Base-by-base conservation (phyloP, 345 rosid species). In the Cardiospermum halicacabum region DNA sequence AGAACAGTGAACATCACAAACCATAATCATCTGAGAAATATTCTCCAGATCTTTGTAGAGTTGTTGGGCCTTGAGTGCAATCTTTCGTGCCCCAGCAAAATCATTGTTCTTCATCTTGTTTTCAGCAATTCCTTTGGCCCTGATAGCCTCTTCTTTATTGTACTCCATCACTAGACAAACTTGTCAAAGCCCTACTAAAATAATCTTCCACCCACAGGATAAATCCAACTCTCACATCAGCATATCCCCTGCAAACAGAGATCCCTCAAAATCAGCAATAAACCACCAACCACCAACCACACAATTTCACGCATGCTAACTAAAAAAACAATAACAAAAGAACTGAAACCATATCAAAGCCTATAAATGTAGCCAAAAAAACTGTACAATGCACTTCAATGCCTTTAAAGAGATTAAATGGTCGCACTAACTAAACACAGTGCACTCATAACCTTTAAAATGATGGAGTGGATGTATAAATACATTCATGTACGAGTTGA, bases 71-170 rank as follows among this genome's bases (percentile, higher is more conserved):
- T 66, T 92, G 1, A 68, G 68, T 3, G 81, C 87, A 67, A 86
- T 13, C 76, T 74, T 88, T 43, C 82, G 91, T 66, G 97, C 99
- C 21, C 77, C 74, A 2, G 47, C 16, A 79, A 87, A 94, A 54
- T 94, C 77, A 69, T 74, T 69, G 28, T 66, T 81, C 53, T 68
- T 76, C 97, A 94, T 80, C 75, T 61, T 84, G 19, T 51, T 71
- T 79, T 84, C 87, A 8, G 96, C 99, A 40, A 87, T 39, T 7
- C 22, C 80, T 74, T 76, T 91, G 71, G 91, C 91, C 73, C 92
- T 78, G 56, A 88, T 51, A 67, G 99, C 99, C 88, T 91, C 99
- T 58, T 89, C 97, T 74, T 83, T 91, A 77, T 94, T 88, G 78
- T 88, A 77, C 40, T 87, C 91, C 99, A 91, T 94, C 28, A 21